Conservation (phyloP, 306 rosid genomes). For the Malus asiatica region DNA sequence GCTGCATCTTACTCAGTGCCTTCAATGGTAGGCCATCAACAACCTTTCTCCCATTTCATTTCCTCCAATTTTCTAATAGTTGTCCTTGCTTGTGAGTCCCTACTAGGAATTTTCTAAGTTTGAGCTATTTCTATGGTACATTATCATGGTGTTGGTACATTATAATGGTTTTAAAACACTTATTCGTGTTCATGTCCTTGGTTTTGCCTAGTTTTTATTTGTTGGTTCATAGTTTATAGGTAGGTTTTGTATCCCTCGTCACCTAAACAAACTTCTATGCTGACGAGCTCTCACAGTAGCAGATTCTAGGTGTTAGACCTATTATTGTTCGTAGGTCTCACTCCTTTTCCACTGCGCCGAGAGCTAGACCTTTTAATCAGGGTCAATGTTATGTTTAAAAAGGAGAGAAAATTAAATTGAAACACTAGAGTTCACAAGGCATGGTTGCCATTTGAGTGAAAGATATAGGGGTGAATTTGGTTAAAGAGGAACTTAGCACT, state of each 20-base stretch:
- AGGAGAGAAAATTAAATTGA: background rate
- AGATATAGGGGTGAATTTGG: background rate
- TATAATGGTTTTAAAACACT: background rate
- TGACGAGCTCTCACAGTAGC: background rate
- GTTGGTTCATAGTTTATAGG: background rate
- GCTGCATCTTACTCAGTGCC: constrained; percentile 77
- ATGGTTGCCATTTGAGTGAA: background rate
- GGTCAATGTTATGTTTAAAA: background rate
- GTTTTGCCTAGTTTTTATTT: background rate
- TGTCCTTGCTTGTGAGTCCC: background rate
- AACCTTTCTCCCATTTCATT: background rate
- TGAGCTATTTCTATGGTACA: background rate
- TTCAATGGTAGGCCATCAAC: constrained; percentile 48
- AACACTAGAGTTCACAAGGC: background rate
- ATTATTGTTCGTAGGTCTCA: background rate
- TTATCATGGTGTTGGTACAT: background rate
- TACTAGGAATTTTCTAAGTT: background rate
- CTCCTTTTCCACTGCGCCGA: background rate
- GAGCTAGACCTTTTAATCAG: background rate
- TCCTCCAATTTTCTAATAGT: background rate
- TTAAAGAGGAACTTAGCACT: background rate
- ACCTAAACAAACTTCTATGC: background rate
- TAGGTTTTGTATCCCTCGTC: background rate
- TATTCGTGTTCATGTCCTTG: background rate
- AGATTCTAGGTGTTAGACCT: background rate